phyloP scores from a whole-genome alignment of 2,329 filamentous ascomycete genomes.

The Lithohypha guttulata region DNA sequence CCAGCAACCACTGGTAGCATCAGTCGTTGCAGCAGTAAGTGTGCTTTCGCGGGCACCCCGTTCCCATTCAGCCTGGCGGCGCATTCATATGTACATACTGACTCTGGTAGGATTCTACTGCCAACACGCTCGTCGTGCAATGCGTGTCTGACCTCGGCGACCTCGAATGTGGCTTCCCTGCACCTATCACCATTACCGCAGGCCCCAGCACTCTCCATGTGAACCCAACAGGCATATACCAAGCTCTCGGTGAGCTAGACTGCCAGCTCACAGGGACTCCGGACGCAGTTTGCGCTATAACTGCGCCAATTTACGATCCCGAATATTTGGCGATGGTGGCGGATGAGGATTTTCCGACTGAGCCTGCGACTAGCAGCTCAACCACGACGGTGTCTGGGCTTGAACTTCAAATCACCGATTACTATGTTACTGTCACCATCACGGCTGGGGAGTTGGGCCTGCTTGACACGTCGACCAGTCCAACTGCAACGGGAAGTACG shows the following conservation, averaged over 20 bases:
- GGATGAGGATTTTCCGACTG: neutral
- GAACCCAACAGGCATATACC: neutral
- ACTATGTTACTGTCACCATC: too few relatives aligned
- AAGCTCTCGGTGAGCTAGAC: conserved; percentile 11
- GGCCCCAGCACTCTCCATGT: conserved; percentile 14
- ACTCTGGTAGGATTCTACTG: neutral
- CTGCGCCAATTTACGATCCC: conserved; percentile 5
- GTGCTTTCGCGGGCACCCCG: too few relatives aligned
- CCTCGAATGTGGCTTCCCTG: conserved; percentile 12
- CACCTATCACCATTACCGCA: conserved; percentile 15
- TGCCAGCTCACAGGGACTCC: conserved; percentile 18
- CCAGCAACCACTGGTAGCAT: too few relatives aligned
- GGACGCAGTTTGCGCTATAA: conserved; percentile 12
- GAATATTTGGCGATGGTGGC: neutral
- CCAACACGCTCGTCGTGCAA: conserved; percentile 11
- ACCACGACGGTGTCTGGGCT: neutral
- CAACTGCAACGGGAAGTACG: neutral
- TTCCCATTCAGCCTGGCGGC: too few relatives aligned
- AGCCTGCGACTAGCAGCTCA: neutral
- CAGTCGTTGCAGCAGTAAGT: too few relatives aligned
- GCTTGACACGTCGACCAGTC: too few relatives aligned
- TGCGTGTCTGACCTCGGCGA: conserved; percentile 9
- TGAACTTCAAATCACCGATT: neutral
- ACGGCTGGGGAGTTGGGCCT: conserved; percentile 4
- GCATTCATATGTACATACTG: neutral